Conservation (phyloP, 306 rosid genomes). For the Parietaria judaica region DNA sequence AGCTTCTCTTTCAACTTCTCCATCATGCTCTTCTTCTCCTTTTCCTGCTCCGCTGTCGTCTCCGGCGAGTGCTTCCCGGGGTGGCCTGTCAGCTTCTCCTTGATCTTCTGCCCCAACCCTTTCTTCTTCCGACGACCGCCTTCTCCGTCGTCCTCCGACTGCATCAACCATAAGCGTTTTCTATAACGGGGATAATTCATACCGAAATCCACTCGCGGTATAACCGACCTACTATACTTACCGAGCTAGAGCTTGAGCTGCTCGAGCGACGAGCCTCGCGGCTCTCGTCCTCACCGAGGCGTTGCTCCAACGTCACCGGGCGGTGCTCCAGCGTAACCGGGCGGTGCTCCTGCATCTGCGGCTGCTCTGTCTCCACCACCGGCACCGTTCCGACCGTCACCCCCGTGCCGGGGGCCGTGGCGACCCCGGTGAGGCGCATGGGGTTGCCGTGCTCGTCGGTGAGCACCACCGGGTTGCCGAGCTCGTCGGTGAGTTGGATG, state of each 20-base stretch:
- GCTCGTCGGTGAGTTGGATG: conserved; percentile 36
- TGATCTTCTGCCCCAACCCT: conserved; percentile 50
- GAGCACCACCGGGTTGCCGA: conserved; percentile 53
- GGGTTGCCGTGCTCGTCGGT: conserved; percentile 67
- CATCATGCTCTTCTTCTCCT: conserved; percentile 50
- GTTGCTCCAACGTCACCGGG: neutral
- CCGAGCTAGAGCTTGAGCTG: conserved; percentile 58
- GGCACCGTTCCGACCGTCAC: neutral
- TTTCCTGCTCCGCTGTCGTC: conserved; percentile 15
- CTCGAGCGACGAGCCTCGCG: conserved; percentile 32
- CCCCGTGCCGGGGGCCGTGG: conserved; percentile 18
- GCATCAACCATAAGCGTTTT: neutral
- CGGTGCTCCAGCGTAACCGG: neutral
- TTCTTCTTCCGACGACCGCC: conserved; percentile 65
- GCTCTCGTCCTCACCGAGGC: neutral
- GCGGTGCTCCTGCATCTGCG: neutral
- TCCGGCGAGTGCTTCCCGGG: conserved; percentile 11
- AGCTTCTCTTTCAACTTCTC: conserved; percentile 75
- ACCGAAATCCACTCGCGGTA: neutral
- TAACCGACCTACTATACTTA: too few species aligned
- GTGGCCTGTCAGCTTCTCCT: conserved; percentile 40
- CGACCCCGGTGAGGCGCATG: conserved; percentile 54
- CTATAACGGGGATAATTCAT: neutral
- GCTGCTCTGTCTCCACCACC: neutral
- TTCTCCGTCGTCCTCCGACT: conserved; percentile 69